Conservation (phyloP, 257 asterid species). For the Linaria vulgaris region DNA sequence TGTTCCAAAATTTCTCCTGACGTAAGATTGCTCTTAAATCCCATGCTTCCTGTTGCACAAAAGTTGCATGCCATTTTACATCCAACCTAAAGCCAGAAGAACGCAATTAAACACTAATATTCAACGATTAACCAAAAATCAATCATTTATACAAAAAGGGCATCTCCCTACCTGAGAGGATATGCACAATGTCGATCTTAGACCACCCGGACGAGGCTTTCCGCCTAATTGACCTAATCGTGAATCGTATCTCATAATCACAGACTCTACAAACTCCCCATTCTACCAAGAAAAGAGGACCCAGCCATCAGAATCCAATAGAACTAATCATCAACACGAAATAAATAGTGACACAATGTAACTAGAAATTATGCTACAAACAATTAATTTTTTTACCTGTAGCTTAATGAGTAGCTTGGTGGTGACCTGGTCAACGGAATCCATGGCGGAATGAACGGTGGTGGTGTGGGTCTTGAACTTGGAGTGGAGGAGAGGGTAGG, state of each 20-base stretch:
- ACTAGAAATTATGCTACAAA: background rate
- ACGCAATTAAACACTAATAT: background rate
- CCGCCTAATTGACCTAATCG: conserved; percentile 78
- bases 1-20: conserved; percentile 93
- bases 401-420: conserved; percentile 88
- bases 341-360: too few species aligned
- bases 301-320: too few species aligned
- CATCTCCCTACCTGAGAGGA: conserved; percentile 79
- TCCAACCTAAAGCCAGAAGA: conserved; percentile 64
- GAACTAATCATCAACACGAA: too few species aligned
- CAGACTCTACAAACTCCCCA: conserved; percentile 92
- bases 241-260: conserved; percentile 89
- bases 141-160: background rate
- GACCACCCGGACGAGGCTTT: conserved; percentile 94
- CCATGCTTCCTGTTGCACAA: conserved; percentile 99
- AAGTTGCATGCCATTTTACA: conserved; percentile 99
- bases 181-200: conserved; percentile 87
- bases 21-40: conserved; percentile 82
- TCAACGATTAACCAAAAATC: too few species aligned
- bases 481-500: conserved; percentile 67
- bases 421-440: conserved; percentile 79
- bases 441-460: conserved; percentile 58
- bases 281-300: conserved; percentile 43
- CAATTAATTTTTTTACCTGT: conserved; percentile 44
- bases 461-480: conserved; percentile 72